phyloP scores from a whole-genome alignment of 202 grass and related monocot species.

The Panicum virgatum region DNA sequence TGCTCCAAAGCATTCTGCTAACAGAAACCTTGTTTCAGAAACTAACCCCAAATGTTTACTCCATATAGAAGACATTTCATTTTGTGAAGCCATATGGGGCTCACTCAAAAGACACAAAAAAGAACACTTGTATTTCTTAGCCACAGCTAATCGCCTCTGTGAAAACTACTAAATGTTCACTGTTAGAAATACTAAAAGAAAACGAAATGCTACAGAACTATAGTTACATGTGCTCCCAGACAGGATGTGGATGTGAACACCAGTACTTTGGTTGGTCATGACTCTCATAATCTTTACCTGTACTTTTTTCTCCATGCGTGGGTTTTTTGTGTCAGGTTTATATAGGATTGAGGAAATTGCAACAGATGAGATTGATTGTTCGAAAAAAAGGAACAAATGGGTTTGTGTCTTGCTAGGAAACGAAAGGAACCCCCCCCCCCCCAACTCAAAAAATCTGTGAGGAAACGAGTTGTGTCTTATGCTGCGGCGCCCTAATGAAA shows the following conservation, averaged over 20 bases:
- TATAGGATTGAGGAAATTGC: neutral
- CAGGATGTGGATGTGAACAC: neutral
- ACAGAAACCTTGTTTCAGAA: slow-evolving; percentile 40
- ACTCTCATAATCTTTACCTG: neutral
- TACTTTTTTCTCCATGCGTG: neutral
- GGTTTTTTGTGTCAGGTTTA: neutral
- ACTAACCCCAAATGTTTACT: slow-evolving; percentile 2
- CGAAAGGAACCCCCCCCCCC: neutral
- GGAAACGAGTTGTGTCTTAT: neutral
- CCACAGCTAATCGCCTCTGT: neutral
- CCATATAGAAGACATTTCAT: neutral
- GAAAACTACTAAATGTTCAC: neutral
- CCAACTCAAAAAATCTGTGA: neutral
- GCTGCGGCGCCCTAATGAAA: no score
- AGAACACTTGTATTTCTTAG: neutral
- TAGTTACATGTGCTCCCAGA: neutral
- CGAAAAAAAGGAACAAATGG: neutral
- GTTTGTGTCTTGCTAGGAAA: neutral
- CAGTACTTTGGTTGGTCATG: neutral
- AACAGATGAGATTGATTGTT: neutral
- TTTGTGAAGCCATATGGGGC: neutral
- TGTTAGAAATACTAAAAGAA: neutral
- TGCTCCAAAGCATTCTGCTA: slow-evolving; percentile 91
- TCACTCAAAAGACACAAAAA: neutral
- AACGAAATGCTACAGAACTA: neutral